Evolutionary conservation across 768 basidiomycete species (phyloP).

Genomic region (Lepiota venenata): DNA sequence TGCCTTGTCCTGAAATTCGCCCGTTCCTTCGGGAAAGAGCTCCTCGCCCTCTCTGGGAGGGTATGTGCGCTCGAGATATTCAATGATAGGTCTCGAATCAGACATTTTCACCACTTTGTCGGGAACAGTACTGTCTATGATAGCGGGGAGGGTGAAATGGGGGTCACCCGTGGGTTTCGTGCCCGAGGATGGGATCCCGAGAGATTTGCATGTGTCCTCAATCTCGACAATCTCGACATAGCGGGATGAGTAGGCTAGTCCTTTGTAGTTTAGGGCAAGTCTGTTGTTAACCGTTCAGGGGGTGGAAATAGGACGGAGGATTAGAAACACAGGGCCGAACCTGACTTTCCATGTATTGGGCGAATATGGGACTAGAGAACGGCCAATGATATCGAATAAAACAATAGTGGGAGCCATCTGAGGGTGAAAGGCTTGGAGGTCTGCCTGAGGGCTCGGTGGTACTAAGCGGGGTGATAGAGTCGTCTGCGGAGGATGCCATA

Average conservation of each 20-base stretch:
- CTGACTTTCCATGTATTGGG: constrained; percentile 27
- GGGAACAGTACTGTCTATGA: constrained; percentile 21
- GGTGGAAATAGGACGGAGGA: too few species aligned
- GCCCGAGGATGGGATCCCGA: constrained; percentile 24
- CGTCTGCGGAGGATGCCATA: too few species aligned
- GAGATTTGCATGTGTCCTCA: constrained; percentile 20
- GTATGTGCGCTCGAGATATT: constrained; percentile 32
- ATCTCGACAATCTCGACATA: constrained; percentile 25
- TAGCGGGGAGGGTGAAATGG: constrained; percentile 30
- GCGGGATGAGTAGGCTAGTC: constrained; percentile 21
- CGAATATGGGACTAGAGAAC: constrained; percentile 10
- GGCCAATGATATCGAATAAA: neutral
- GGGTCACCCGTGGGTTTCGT: constrained; percentile 22
- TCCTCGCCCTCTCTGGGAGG: constrained; percentile 14
- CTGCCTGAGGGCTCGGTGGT: too few species aligned
- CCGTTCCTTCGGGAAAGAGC: constrained; percentile 21
- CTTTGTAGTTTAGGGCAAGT: constrained; percentile 24
- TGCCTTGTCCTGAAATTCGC: constrained; percentile 21
- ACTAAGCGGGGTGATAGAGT: too few species aligned
- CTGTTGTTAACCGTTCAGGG: neutral
- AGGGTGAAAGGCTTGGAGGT: neutral
- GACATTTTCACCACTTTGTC: constrained; percentile 22
- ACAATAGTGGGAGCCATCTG: neutral
- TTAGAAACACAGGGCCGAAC: constrained; percentile 9
- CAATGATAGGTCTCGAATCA: constrained; percentile 32